Evolutionary conservation across 495 filamentous ascomycete genomes (phyloP).

Genomic region (Glarea lozoyensis): DNA sequence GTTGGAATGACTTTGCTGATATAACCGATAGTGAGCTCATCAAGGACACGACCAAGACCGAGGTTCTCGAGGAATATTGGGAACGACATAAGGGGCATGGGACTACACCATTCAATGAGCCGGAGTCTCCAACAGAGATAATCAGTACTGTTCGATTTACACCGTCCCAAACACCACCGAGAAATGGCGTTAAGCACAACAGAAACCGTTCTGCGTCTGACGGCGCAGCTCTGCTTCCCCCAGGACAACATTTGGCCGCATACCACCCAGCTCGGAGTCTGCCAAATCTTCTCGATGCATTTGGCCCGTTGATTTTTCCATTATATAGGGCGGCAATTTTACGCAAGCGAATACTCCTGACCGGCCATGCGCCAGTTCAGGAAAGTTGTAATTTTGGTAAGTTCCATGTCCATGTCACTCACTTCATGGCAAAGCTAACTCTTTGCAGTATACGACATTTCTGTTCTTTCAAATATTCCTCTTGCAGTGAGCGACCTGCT

Average conservation of each 20-base stretch:
- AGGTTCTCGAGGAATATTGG: constrained; percentile 74
- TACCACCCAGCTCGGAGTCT: constrained; percentile 84
- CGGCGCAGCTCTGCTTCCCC: constrained; percentile 46
- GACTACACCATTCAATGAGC: constrained; percentile 26
- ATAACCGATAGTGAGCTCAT: constrained; percentile 36
- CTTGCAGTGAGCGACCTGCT: constrained; percentile 55
- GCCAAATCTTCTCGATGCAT: constrained; percentile 62
- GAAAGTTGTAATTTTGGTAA: constrained; percentile 80
- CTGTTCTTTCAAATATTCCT: constrained; percentile 75
- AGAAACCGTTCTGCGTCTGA: constrained; percentile 53
- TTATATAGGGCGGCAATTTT: constrained; percentile 82
- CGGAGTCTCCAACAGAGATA: constrained; percentile 47
- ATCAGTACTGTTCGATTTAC: constrained; percentile 36
- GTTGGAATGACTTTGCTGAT: not conserved
- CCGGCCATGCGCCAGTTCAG: constrained; percentile 77
- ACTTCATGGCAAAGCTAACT: not conserved
- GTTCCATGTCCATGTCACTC: constrained; percentile 5
- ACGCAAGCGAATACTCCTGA: constrained; percentile 79
- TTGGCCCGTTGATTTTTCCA: constrained; percentile 86
- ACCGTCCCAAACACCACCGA: constrained; percentile 9
- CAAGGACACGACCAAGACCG: constrained; percentile 42
- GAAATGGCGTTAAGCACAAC: constrained; percentile 30
- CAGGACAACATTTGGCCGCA: constrained; percentile 62
- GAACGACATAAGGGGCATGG: constrained; percentile 50
- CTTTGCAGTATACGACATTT: constrained; percentile 75